These are phyloP conservation scores for sunflower (Helianthus annuus) DNA, from an alignment of 129 eudicot genomes.

Conservation along the genomic window HanXRQr2.0-SUNRISE NC_035439.2:136557281-136557780, in stretches of 20 bases:
- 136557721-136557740: background rate
- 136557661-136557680: slow-evolving; percentile 83
- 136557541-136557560: slow-evolving; percentile 54
- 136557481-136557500: slow-evolving; percentile 96
- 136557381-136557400: slow-evolving; percentile 93
- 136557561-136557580: slow-evolving; percentile 73
- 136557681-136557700: slow-evolving; percentile 85
- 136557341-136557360: slow-evolving; percentile 86
- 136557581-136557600: slow-evolving; percentile 97
- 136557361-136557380: slow-evolving; percentile 95
- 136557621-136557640: slow-evolving; percentile 98
- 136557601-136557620: slow-evolving; percentile 90
- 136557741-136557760: background rate
- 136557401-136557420: slow-evolving; percentile 90
- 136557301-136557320: slow-evolving; percentile 99
- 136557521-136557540: slow-evolving; percentile 73
- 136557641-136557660: slow-evolving; percentile 99
- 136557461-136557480: slow-evolving; percentile 96
- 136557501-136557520: slow-evolving; percentile 95
- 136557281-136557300: slow-evolving; percentile 96
- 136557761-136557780: background rate
- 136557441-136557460: slow-evolving; percentile 97
- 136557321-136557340: slow-evolving; percentile 97
- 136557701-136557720: background rate
- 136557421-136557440: slow-evolving; percentile 97